phyloP scores from a whole-genome alignment of 495 filamentous ascomycete genomes.

The Bacidia rubella region DNA sequence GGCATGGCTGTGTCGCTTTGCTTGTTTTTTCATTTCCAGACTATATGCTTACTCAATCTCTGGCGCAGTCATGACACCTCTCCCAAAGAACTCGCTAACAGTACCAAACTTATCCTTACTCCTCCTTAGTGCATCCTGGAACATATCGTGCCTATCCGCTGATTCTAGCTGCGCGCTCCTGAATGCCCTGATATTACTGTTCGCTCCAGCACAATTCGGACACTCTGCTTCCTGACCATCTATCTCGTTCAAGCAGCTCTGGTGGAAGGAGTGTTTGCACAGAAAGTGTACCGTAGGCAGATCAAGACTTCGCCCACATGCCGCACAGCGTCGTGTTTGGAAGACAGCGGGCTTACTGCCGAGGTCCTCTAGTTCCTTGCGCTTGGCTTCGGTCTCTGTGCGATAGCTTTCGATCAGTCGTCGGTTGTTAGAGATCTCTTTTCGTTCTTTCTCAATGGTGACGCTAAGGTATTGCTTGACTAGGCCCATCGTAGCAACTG shows the following conservation, averaged over 20 bases:
- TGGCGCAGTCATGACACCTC: constrained; percentile 64
- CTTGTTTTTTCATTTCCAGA: not conserved
- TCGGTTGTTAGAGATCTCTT: constrained; percentile 72
- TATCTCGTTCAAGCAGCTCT: constrained; percentile 59
- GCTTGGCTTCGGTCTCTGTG: constrained; percentile 66
- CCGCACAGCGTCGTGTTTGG: constrained; percentile 72
- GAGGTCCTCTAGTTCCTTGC: constrained; percentile 62
- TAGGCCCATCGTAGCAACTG: constrained; percentile 91
- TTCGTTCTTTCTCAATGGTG: constrained; percentile 76
- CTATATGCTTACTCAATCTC: constrained; percentile 11
- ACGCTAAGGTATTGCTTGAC: constrained; percentile 83
- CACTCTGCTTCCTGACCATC: constrained; percentile 66
- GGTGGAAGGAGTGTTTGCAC: constrained; percentile 93
- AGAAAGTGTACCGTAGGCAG: constrained; percentile 88
- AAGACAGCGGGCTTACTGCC: constrained; percentile 73
- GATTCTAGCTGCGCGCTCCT: constrained; percentile 77
- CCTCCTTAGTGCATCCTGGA: constrained; percentile 63
- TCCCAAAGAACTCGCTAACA: constrained; percentile 85
- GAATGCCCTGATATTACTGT: constrained; percentile 76
- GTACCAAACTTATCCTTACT: constrained; percentile 76
- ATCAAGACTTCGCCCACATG: constrained; percentile 62
- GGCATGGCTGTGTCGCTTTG: too few relatives aligned
- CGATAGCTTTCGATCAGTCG: constrained; percentile 75
- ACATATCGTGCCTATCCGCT: constrained; percentile 80
- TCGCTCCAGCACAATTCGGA: constrained; percentile 65